Conservation (phyloP, 2,329 filamentous ascomycete genomes). For the Sarocladium kiliense region DNA sequence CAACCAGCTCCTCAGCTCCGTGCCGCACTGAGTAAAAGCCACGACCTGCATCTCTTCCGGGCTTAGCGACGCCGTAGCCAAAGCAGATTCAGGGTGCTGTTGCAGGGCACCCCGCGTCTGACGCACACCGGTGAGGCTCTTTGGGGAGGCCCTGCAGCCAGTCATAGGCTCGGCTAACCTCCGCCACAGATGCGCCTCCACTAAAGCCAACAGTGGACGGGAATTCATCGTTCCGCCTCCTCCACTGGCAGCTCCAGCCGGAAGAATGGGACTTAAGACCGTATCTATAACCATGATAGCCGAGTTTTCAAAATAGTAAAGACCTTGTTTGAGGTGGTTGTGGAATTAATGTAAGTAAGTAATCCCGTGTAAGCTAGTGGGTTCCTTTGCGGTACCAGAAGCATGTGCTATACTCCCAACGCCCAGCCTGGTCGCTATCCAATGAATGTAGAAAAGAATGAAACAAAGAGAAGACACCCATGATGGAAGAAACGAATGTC, state of each 20-base stretch:
- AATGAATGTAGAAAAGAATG: neutral
- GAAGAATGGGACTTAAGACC: neutral
- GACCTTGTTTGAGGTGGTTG: neutral
- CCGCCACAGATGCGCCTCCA: neutral
- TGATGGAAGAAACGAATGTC: conserved; percentile 3
- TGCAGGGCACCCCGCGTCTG: neutral
- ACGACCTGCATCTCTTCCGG: neutral
- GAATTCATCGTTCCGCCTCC: conserved; percentile 1
- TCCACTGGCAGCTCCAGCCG: neutral
- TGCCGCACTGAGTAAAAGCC: neutral
- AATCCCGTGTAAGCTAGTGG: neutral
- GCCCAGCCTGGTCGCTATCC: conserved; percentile 8
- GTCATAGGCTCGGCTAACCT: neutral
- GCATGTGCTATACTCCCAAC: neutral
- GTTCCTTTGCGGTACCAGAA: neutral
- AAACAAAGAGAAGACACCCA: neutral
- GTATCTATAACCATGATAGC: neutral
- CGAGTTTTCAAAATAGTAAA: neutral
- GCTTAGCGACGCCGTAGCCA: neutral
- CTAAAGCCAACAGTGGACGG: neutral
- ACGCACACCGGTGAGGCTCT: neutral
- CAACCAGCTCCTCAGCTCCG: neutral
- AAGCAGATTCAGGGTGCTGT: neutral
- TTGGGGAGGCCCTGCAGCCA: neutral
- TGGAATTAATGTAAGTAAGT: conserved; percentile 5